Base-by-base conservation (phyloP, 1,284 basidiomycete genomes). In the Leccinum brunneo-olivaceum region DNA sequence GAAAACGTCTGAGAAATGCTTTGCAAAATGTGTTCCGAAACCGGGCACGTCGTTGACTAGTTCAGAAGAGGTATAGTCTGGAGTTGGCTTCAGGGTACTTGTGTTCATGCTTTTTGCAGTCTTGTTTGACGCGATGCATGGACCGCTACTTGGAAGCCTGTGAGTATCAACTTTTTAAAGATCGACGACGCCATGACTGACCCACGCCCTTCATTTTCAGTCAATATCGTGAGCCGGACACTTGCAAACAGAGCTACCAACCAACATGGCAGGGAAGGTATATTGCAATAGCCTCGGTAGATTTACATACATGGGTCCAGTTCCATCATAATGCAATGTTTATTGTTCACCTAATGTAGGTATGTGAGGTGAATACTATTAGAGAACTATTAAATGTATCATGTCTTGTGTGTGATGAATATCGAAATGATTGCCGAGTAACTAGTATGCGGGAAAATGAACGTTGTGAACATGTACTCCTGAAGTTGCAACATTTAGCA, bases 61-160 rank as follows among this genome's bases (percentile, higher is more conserved):
- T 50, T 79, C 81, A 8, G 88, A 91, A 58, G 77, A 91, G 78
- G 87, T 83, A 39, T 9, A 39, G 46, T 27, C 27, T 11, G 19
- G 15, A 14, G 12, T 35, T n/a, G n/a, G 27, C 21, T 24, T n/a
- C 21, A 5, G 14, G 20, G 18, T 25, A 2, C 5, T 24, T 6
- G 23, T 32, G 16, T 16, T 34, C 16, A 30, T 39, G 16, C 12
- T n/a, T 53, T 25, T 47, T 19, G 11, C 30, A 89, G 86, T 81
- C 77, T 16, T 91, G 88, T 56, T 68, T 91, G 34, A 67, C 76
- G 10, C 71, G 78, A 45, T 91, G 89, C 60, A 71, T 89, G 56
- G 85, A 89, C 45, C 75, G 87, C 32, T 91, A 89, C 60, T 73
- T 91, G 68, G 86, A 90, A 64, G 84, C 85, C 39, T 90, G 87